Evolutionary conservation across 2,329 filamentous ascomycete genomes (phyloP), one percentile per base, ranked within the genome.

Genomic region (Hypoxylon sp.): DNA sequence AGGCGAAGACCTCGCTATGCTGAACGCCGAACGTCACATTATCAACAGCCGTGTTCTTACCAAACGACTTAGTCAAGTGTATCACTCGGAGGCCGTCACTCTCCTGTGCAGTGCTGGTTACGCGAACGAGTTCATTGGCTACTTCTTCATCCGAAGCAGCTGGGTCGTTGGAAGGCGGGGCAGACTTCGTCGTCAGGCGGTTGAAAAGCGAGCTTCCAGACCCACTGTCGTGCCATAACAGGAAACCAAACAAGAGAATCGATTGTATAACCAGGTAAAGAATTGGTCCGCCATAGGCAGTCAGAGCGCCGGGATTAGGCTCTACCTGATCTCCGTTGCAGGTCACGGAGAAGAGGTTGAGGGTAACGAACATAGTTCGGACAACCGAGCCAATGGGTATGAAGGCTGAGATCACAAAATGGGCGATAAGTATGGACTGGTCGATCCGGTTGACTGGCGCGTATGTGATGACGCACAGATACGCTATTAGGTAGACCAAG

Each of bases 1-100:
- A 84, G 0, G 93, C 93, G 78, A 97, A 97, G 0, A 97, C 91
- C 75, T 97, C 91, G 51, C 92, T 91, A 50, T 87, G 88, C 14
- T 87, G 86, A 30, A 97, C 90, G 16, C 91, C 90, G 72, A 97
- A 97, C 0, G 91, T 92, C 42, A 96, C 87, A 72, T 97, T 92
- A 71, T 97, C 90, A n/a, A 97, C 93, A 2, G 93, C 94, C 0
- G 89, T 88, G 70, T 91, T 90, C 65, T 84, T 84, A 12, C 88
- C 87, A 70, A 97, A 97, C 0, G 86, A 84, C 77, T 97, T 97
- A 30, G 89, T 93, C 1, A 97, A 81, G 75, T 96, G 88, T 44
- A 92, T 78, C 3, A 96, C 91, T n/a, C 90, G 87, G 14, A 97
- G 86, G 14, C 92, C 91, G 69, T 93, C 89, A 2, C 79, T 76